Conservation (phyloP, 2,329 filamentous ascomycete genomes). For the Colletotrichum viniferum region DNA sequence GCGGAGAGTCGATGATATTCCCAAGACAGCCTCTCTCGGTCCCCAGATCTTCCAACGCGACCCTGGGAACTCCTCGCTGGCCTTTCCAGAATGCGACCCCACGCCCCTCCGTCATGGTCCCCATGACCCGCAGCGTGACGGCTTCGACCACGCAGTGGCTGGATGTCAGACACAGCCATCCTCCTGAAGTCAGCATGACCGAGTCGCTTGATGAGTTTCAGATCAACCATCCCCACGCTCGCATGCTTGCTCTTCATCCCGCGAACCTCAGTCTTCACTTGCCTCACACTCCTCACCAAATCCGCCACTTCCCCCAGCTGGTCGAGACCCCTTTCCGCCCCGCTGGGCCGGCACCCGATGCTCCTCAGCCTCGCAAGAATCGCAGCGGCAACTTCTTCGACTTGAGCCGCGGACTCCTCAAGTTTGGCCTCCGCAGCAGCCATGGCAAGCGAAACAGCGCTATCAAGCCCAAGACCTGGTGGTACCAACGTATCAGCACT, state of each 20-base stretch:
- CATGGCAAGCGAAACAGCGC: background rate
- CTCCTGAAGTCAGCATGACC: background rate
- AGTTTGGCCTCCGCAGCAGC: background rate
- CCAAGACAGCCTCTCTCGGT: background rate
- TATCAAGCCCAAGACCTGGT: background rate
- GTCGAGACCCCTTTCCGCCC: background rate
- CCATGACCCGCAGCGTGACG: background rate
- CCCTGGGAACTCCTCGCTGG: background rate
- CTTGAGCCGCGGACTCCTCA: background rate
- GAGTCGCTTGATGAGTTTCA: slow-evolving; percentile 18
- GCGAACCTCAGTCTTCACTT: background rate
- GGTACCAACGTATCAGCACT: slow-evolving; percentile 6
- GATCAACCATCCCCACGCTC: slow-evolving; percentile 4
- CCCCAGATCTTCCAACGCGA: background rate
- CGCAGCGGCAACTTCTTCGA: background rate
- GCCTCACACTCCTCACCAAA: background rate
- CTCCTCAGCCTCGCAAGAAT: background rate
- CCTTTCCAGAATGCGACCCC: slow-evolving; percentile 16
- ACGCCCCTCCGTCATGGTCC: background rate
- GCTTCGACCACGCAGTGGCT: background rate
- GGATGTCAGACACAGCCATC: background rate
- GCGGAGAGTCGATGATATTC: slow-evolving; percentile 7
- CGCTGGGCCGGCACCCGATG: background rate
- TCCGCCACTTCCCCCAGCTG: background rate
- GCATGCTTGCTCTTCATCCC: background rate